Evolutionary conservation across 441 rosid species (phyloP).

Genomic region (Erodium moschatum): DNA sequence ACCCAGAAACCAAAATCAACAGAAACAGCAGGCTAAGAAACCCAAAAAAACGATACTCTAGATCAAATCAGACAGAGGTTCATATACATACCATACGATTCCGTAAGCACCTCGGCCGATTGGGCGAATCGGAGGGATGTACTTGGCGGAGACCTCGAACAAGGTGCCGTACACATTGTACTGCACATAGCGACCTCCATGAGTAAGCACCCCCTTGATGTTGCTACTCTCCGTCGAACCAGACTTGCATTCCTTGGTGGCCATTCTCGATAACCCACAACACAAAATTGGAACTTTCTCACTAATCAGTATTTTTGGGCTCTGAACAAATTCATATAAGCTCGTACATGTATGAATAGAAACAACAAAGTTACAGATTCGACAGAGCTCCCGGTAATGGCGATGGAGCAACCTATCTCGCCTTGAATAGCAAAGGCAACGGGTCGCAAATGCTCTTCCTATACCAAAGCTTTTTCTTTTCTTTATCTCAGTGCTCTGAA

Average conservation of each 20-base stretch:
- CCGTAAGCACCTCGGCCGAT: constrained; percentile 83
- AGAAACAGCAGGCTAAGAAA: not conserved
- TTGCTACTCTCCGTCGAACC: constrained; percentile 32
- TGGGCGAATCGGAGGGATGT: constrained; percentile 79
- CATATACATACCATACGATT: constrained; percentile 49
- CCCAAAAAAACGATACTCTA: not conserved
- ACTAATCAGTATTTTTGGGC: not conserved
- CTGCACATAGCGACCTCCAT: constrained; percentile 78
- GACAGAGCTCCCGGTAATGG: not conserved
- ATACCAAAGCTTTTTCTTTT: not conserved
- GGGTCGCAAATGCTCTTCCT: not conserved
- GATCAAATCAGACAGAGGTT: not conserved
- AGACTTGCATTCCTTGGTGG: constrained; percentile 40
- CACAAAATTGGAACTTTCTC: not conserved
- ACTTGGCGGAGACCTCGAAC: constrained; percentile 77
- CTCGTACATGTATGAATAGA: not conserved
- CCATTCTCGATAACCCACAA: constrained; percentile 24
- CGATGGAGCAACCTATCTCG: not conserved
- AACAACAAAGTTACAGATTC: not conserved
- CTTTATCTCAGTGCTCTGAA: not conserved
- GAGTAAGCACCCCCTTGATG: constrained; percentile 58
- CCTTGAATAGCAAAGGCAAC: not conserved
- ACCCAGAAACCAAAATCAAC: constrained; percentile 1
- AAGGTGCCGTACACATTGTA: constrained; percentile 73
- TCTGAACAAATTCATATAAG: not conserved